These are phyloP conservation scores for Rhizophagus clarus DNA, from an alignment of 192 early-diverging fungal species.

Conservation along the genomic window DNA sequence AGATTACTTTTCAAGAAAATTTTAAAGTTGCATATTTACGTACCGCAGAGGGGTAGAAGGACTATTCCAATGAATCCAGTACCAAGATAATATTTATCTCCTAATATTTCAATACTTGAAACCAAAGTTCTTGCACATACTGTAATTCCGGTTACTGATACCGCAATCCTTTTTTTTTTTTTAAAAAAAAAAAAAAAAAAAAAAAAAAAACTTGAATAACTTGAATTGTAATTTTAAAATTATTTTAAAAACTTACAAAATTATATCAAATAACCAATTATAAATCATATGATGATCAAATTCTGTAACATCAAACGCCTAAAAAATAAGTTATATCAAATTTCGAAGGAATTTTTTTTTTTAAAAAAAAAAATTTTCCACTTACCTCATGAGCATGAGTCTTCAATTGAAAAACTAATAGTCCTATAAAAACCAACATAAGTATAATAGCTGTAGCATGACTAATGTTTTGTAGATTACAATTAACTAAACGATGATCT, in stretches of 20 bases:
- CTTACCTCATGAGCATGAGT: conserved; percentile 63
- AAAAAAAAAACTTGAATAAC: no score
- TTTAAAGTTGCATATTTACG: neutral
- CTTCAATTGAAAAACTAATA: conserved; percentile 79
- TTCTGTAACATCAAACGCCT: neutral
- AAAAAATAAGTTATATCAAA: neutral
- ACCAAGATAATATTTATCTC: conserved; percentile 62
- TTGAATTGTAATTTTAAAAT: no score
- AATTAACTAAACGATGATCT: neutral
- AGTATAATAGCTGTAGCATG: conserved; percentile 65
- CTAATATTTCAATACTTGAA: conserved; percentile 70
- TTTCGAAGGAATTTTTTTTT: no score
- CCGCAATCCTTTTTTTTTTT: conserved; percentile 46
- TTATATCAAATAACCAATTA: conserved; percentile 4
- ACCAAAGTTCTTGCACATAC: conserved; percentile 81
- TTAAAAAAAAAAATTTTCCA: no score
- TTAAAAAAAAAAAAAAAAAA: conserved; percentile 59
- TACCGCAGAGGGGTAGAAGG: conserved; percentile 83
- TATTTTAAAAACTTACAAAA: conserved; percentile 27
- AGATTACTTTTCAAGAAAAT: neutral
- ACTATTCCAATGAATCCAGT: conserved; percentile 95
- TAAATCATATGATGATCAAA: neutral
- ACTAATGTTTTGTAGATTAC: conserved; percentile 58
- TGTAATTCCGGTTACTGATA: conserved; percentile 64
- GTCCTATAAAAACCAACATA: conserved; percentile 59